phyloP scores from a whole-genome alignment of 306 rosid species.

The Pyrus betulifolia region DNA sequence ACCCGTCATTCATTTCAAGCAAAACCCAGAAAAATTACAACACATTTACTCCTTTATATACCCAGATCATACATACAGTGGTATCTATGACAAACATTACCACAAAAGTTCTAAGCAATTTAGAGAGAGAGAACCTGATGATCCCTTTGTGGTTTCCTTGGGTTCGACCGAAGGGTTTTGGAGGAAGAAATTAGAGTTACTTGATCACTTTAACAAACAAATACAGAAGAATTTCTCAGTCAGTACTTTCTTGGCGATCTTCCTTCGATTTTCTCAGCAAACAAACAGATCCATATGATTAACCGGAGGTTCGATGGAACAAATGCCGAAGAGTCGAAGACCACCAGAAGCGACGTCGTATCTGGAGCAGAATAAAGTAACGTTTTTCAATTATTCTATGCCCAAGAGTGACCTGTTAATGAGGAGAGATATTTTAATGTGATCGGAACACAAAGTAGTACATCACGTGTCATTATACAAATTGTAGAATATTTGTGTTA shows the following conservation, averaged over 20 bases:
- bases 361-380: not conserved
- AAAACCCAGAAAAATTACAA: not conserved
- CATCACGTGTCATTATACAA: rapidly evolving
- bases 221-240: not conserved
- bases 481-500: rapidly evolving
- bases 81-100: not conserved
- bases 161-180: not conserved
- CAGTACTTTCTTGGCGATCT: not conserved
- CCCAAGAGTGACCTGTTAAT: too few relatives aligned
- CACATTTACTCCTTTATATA: not conserved
- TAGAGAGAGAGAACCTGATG: not conserved
- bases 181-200: not conserved
- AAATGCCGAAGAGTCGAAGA: not conserved
- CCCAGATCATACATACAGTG: not conserved
- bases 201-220: not conserved
- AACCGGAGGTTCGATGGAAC: not conserved
- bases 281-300: not conserved
- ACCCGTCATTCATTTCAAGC: not conserved
- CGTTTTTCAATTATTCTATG: not conserved
- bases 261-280: not conserved
- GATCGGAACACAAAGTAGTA: rapidly evolving
- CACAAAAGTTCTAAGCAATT: not conserved
- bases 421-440: too few relatives aligned
- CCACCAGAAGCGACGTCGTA: not conserved
- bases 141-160: not conserved